Evolutionary conservation across 495 filamentous ascomycete genomes (phyloP), one percentile per base, ranked within the genome.

Genomic region (Jackrogersella minutella): DNA sequence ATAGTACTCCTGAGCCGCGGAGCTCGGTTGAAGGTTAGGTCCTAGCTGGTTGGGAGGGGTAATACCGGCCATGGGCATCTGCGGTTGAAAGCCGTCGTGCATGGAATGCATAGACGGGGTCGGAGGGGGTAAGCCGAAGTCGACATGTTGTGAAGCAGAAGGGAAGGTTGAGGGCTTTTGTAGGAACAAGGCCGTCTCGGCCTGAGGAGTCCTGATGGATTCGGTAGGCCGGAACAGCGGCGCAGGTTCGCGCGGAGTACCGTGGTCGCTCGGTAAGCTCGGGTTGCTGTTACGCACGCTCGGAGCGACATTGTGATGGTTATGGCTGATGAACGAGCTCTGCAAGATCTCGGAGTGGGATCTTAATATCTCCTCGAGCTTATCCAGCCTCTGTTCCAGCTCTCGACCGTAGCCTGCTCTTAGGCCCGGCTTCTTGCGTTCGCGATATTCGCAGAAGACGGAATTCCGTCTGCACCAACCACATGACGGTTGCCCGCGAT

Each of bases 381-480:
- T 79, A 68, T 86, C 85, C 24, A 97, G 83, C 26, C 93, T 83
- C 65, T 93, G 89, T 73, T 97, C 93, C 36, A 97, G 78, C 77
- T 97, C 93, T 56, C 93, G 84, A 1, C 93, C 93, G 74, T 96
- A 96, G 1, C 93, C 93, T 47, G 93, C 93, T 59, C 91, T 80
- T 46, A 94, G 78, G 0, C 91, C 91, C 17, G 91, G 91, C 74
- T 94, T 94, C 79, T 93, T 94, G 16, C 91, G 84, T 70, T 92
- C 90, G 72, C 88, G 92, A 76, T 95, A 95, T 73, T 93, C 90
- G 78, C 91, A 95, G 22, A 80, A 36, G 39, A 91, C 88, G 5
- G 84, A 84, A 74, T 96, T 96, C 56, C 91, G 87, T 67, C 81
- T 82, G 72, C 93, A 97, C 92, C 93, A 96, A 41, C 93, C 93